phyloP scores from a whole-genome alignment of 768 basidiomycete species.

The Inosperma sp. region DNA sequence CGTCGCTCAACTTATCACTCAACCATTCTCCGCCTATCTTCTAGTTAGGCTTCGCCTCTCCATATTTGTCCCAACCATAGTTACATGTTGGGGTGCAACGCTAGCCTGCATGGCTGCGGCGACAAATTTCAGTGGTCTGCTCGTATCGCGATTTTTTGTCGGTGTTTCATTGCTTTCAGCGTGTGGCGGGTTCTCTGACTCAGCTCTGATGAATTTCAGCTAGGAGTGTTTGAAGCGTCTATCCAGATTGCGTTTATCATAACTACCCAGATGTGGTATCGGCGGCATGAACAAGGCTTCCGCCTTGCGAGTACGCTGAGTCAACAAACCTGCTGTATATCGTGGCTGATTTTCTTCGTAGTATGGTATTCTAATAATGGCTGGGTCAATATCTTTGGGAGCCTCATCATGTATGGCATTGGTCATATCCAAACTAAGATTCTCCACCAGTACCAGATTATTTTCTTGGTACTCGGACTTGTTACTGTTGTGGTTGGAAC shows the following conservation, averaged over 20 bases:
- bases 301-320: constrained; percentile 26
- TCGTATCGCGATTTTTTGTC: constrained; percentile 32
- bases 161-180: too few species aligned
- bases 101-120: constrained; percentile 31
- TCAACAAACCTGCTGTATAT: not conserved
- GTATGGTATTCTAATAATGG: constrained; percentile 32
- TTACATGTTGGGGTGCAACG: constrained; percentile 32
- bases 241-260: constrained; percentile 29
- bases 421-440: constrained; percentile 27
- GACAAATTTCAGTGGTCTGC: constrained; percentile 26
- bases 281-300: constrained; percentile 32
- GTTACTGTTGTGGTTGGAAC: constrained; percentile 27
- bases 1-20: constrained; percentile 30
- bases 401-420: constrained; percentile 34
- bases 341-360: constrained; percentile 8
- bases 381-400: constrained; percentile 33
- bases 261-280: constrained; percentile 34
- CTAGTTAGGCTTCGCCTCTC: constrained; percentile 32
- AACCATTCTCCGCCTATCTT: constrained; percentile 31
- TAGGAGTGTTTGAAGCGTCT: constrained; percentile 34
- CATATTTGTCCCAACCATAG: constrained; percentile 28
- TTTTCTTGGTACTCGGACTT: constrained; percentile 28
- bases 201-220: constrained; percentile 23
- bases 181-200: too few species aligned
- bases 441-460: constrained; percentile 27